Percentiles rank a stretch among this genome's conserved stretches.
These are phyloP conservation scores for Kwoniella bestiolae DNA, from an alignment of 768 basidiomycete genomes.

Conservation along the genomic window DNA sequence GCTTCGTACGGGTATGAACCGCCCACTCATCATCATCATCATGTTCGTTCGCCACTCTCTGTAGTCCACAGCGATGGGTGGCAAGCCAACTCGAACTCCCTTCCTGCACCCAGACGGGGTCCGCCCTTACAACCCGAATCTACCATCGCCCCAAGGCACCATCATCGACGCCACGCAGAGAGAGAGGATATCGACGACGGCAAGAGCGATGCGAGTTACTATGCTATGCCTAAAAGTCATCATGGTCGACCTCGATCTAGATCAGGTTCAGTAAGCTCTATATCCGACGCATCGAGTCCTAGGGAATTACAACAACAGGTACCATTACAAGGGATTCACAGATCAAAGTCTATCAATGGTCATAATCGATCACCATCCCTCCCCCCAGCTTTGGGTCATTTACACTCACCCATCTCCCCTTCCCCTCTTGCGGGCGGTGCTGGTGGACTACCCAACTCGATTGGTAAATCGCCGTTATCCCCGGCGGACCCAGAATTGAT, in stretches of 20 bases:
- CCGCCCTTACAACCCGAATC: conserved; percentile 15
- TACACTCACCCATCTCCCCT: conserved; percentile 25
- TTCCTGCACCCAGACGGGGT: conserved; percentile 36
- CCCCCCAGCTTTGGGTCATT: conserved; percentile 11
- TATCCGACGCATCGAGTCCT: conserved; percentile 15
- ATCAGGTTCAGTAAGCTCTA: conserved; percentile 14
- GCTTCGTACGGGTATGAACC: conserved; percentile 5
- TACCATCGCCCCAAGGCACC: conserved; percentile 16
- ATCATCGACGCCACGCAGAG: conserved; percentile 24
- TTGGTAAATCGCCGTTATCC: conserved; percentile 6
- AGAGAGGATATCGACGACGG: conserved; percentile 11
- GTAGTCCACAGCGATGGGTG: conserved; percentile 15
- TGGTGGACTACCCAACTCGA: background rate
- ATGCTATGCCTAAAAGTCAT: conserved; percentile 20
- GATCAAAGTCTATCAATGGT: conserved; percentile 19
- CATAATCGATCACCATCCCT: conserved; percentile 19
- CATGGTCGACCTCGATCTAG: conserved; percentile 4
- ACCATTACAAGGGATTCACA: conserved; percentile 3
- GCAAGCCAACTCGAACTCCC: conserved; percentile 20
- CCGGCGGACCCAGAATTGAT: background rate
- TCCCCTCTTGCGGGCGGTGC: conserved; percentile 13
- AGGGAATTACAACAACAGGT: background rate
- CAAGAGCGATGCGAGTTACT: conserved; percentile 30
- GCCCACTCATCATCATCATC: conserved; percentile 5
- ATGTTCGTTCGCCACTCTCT: conserved; percentile 21